Conservation (phyloP, 1,284 basidiomycete genomes). For the Mycosarcoma mackinlayi region DNA sequence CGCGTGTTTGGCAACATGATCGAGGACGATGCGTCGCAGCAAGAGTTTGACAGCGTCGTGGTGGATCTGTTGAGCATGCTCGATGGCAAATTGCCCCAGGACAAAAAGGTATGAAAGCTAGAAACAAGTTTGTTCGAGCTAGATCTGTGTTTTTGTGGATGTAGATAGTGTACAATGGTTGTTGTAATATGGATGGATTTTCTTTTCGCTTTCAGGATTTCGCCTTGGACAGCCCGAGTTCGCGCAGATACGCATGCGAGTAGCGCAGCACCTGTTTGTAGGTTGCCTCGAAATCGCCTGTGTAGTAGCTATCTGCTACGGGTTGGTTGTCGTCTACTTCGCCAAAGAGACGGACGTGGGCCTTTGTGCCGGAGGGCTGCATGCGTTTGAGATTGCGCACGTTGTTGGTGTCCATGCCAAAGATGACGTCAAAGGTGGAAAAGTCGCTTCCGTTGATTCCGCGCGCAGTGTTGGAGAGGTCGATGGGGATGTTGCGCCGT, state of each 20-base stretch:
- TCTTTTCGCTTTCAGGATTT: background rate
- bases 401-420: conserved; percentile 71
- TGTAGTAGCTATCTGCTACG: conserved; percentile 69
- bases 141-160: conserved; percentile 7
- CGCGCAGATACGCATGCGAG: conserved; percentile 34
- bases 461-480: conserved; percentile 66
- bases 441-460: conserved; percentile 68
- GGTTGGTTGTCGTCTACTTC: conserved; percentile 49
- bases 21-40: conserved; percentile 45
- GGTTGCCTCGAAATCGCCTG: conserved; percentile 69
- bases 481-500: conserved; percentile 69
- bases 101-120: conserved; percentile 13
- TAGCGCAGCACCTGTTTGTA: conserved; percentile 70
- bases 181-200: background rate
- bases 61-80: conserved; percentile 38
- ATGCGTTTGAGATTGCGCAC: conserved; percentile 68
- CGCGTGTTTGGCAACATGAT: conserved; percentile 49
- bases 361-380: conserved; percentile 59
- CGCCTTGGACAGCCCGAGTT: conserved; percentile 13
- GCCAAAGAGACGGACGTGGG: conserved; percentile 55
- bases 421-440: conserved; percentile 70
- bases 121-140: too few species aligned
- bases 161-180: conserved; percentile 4
- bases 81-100: conserved; percentile 35
- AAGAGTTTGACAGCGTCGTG: conserved; percentile 42